Evolutionary conservation across 495 filamentous ascomycete species (phyloP).

Genomic region (Daldinia childiae): DNA sequence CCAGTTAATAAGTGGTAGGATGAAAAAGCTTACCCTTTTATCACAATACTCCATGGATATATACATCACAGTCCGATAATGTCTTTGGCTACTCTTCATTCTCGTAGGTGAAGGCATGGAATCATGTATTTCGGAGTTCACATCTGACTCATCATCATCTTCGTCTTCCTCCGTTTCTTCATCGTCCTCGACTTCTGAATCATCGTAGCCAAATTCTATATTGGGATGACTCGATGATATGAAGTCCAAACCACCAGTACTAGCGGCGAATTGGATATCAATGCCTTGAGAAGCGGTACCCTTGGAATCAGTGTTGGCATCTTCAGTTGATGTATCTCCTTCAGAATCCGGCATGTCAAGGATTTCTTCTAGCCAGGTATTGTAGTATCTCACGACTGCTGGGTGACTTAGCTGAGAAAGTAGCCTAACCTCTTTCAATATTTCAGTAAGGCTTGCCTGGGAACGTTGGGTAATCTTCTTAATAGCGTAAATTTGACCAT

Average conservation of each 20-base stretch:
- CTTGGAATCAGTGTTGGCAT: slow-evolving; percentile 48
- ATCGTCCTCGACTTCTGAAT: slow-evolving; percentile 63
- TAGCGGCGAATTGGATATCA: slow-evolving; percentile 68
- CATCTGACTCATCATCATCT: slow-evolving; percentile 52
- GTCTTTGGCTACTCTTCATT: slow-evolving; percentile 46
- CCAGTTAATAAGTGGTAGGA: not conserved
- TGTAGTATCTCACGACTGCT: slow-evolving; percentile 94
- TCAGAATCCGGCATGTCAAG: slow-evolving; percentile 65
- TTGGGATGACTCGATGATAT: slow-evolving; percentile 86
- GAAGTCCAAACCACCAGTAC: slow-evolving; percentile 88
- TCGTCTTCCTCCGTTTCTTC: slow-evolving; percentile 53
- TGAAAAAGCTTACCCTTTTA: slow-evolving; percentile 69
- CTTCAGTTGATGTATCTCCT: slow-evolving; percentile 67
- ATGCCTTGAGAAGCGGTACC: slow-evolving; percentile 53
- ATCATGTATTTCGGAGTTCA: slow-evolving; percentile 34
- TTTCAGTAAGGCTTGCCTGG: slow-evolving; percentile 79
- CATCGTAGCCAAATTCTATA: slow-evolving; percentile 82
- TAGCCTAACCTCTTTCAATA: slow-evolving; percentile 89
- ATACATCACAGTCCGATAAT: slow-evolving; percentile 56
- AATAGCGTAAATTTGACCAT: slow-evolving; percentile 91
- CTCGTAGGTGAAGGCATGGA: slow-evolving; percentile 45
- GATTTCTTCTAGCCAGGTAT: slow-evolving; percentile 88
- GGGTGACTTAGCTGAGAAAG: slow-evolving; percentile 93
- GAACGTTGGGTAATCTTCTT: slow-evolving; percentile 94
- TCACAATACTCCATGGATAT: slow-evolving; percentile 95